A percentile compares a stretch with the other conserved stretches of the same genome.
Evolutionary conservation across 352 stramenopile species (phyloP).

Genomic region (Globisporangium paroecandrum): DNA sequence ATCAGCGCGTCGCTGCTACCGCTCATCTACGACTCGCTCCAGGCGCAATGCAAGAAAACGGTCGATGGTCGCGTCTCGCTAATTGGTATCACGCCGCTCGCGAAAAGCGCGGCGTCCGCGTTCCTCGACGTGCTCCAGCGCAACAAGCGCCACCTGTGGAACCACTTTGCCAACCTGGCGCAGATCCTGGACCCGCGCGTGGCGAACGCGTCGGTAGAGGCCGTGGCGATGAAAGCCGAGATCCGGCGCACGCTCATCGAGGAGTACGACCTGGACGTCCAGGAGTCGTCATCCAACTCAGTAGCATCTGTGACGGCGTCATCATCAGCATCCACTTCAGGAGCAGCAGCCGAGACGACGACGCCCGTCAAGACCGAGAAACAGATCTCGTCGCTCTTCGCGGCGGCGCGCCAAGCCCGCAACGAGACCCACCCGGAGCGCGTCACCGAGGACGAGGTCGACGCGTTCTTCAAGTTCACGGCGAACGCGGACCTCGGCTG

Average conservation of each 20-base stretch:
- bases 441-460: conserved; percentile 14
- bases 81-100: neutral
- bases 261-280: conserved; percentile 6
- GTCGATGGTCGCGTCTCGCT: neutral
- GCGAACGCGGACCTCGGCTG: conserved; percentile 10
- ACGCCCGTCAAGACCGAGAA: neutral
- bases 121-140: conserved; percentile 4
- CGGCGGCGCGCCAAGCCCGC: conserved; percentile 9
- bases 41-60: conserved; percentile 14
- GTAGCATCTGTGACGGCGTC: neutral
- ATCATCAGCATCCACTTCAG: neutral
- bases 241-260: conserved; percentile 9
- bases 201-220: conserved; percentile 11
- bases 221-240: conserved; percentile 7
- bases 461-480: conserved; percentile 18
- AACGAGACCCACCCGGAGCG: conserved; percentile 10
- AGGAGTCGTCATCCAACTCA: neutral
- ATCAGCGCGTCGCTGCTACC: conserved; percentile 12
- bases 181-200: conserved; percentile 17
- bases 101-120: neutral
- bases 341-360: neutral
- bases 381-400: conserved; percentile 13
- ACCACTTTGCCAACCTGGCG: conserved; percentile 10
- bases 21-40: conserved; percentile 17
- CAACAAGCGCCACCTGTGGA: conserved; percentile 7